A percentile compares a stretch with the other conserved stretches of the same genome.
Conservation (phyloP, 371 early-diverging fungal species). For the Mucor indicus region DNA sequence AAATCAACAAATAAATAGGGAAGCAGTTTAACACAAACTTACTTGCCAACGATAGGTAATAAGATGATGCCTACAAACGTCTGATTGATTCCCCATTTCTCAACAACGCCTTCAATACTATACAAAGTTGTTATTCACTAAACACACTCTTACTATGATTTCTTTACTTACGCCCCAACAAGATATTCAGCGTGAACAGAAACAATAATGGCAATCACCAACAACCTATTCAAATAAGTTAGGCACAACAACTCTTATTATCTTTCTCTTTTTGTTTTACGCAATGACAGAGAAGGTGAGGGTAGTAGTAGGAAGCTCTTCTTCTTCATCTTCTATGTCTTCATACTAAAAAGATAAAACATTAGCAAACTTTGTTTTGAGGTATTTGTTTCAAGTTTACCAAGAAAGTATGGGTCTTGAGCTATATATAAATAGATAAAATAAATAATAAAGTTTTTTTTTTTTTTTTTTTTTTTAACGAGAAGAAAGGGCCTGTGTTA, state of each 20-base stretch:
- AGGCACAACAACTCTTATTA: not conserved
- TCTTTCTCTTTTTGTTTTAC: conserved; percentile 17
- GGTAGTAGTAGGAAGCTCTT: conserved; percentile 49
- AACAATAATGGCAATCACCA: conserved; percentile 57
- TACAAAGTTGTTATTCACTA: not conserved
- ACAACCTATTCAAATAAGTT: conserved; percentile 27
- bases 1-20: too few species aligned
- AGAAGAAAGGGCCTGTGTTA: too few species aligned
- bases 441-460: too few species aligned
- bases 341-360: conserved; percentile 27
- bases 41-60: conserved; percentile 81
- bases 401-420: conserved; percentile 68
- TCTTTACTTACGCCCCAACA: conserved; percentile 55
- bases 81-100: conserved; percentile 61
- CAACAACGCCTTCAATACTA: conserved; percentile 77
- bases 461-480: too few species aligned
- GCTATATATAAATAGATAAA: conserved; percentile 32
- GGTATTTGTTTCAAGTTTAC: conserved; percentile 19
- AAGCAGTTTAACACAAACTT: conserved; percentile 3
- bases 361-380: not conserved
- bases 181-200: conserved; percentile 81
- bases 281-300: conserved; percentile 33
- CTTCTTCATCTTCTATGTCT: conserved; percentile 54
- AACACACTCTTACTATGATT: not conserved
- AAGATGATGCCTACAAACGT: conserved; percentile 89